Evolutionary conservation across 106 monocot genomes (phyloP).

Genomic region (Posidonia australis): DNA sequence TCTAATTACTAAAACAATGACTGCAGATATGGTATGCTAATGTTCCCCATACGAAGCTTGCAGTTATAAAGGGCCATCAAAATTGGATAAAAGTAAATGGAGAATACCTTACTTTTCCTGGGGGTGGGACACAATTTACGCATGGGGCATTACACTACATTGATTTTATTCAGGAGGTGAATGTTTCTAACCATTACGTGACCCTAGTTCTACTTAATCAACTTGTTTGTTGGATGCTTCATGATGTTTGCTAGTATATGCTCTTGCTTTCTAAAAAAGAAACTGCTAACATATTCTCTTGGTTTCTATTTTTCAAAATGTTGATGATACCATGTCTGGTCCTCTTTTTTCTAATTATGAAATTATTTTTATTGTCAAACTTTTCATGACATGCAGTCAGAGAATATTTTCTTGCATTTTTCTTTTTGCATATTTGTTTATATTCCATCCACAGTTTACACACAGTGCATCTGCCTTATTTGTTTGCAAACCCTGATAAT

Average conservation of each 20-base stretch:
- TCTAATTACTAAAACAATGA: background rate
- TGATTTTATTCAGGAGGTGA: constrained; percentile 73
- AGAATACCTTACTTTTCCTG: constrained; percentile 86
- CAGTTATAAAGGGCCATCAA: constrained; percentile 74
- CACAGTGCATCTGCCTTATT: too few relatives aligned
- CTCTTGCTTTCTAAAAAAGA: background rate
- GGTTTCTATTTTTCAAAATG: background rate
- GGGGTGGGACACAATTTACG: constrained; percentile 94
- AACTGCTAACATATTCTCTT: background rate
- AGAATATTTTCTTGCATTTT: too few relatives aligned
- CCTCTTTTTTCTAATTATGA: too few relatives aligned
- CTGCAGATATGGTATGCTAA: constrained; percentile 95
- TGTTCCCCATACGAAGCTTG: constrained; percentile 84
- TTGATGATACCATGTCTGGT: too few relatives aligned
- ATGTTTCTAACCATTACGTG: background rate
- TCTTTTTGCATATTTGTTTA: too few relatives aligned
- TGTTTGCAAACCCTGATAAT: too few relatives aligned
- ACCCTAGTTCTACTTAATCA: background rate
- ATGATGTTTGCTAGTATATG: background rate
- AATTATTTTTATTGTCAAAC: too few relatives aligned
- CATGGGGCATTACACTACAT: constrained; percentile 91
- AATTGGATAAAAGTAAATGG: constrained; percentile 97
- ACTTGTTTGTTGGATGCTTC: background rate
- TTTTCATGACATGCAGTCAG: too few relatives aligned
- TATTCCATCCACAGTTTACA: too few relatives aligned